Base-by-base conservation (phyloP, 352 stramenopile genomes). In the Blastocystis hominis region DNA sequence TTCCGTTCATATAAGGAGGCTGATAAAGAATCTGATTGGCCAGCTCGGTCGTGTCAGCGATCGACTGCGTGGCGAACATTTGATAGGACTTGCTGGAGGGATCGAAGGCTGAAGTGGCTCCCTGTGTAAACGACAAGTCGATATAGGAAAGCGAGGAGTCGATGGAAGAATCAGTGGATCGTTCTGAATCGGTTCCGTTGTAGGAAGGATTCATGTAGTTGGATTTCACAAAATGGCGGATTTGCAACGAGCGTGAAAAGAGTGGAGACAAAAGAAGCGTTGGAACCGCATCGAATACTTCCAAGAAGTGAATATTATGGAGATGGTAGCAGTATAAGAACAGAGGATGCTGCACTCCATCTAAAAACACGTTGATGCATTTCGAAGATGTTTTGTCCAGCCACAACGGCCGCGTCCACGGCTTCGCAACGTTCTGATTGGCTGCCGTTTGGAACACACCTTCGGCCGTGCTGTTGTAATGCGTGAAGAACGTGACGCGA, bases 231-330 rank as follows among this genome's bases (percentile, higher is more conserved):
- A 68, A 84, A 40, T 84, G 72, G 10, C 55, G 53, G 7, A 84
- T n/a, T 42, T 46, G 72, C 13, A 68, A 30, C 7, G 50, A 40
- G 7, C 30, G 17, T 1, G 46, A 66, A 13, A 66, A 53, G 20
- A 84, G 72, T n/a, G 72, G 53, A 3, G 72, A 84, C 38, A 84
- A 46, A 38, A 84, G 15, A 13, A 84, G 56, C 17, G 72, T 36
- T 13, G 72, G 72, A 9, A 84, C 55, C n/a, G 44, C 2, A 46
- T 84, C 72, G 36, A 66, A 84, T 30, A 84, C 44, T 30, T 84
- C 72, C n/a, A 84, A 53, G n/a, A 69, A 30, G 50, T 64, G 50
- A 13, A 61, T 64, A 15, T 47, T 68, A 53, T 84, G 72, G 3
- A 84, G 53, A 34, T 24, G 47, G 55, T 84, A 84, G 2, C n/a